Percentiles rank a stretch among this genome's conserved stretches.
Conservation (phyloP, 2,329 filamentous ascomycete species). For the Rhinocladiella similis region DNA sequence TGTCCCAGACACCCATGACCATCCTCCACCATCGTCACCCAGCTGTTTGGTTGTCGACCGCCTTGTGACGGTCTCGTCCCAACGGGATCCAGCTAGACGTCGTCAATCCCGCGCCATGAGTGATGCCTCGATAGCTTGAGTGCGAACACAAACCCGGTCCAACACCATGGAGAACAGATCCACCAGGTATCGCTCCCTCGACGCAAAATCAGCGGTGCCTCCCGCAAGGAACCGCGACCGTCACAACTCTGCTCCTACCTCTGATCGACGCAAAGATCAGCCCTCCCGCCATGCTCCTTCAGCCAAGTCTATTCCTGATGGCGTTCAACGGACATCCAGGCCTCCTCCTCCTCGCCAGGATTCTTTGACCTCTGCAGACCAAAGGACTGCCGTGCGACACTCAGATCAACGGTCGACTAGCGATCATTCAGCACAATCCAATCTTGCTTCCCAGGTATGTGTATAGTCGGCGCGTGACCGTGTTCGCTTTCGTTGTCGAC, state of each 20-base stretch:
- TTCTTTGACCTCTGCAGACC: constrained; percentile 10
- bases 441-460: constrained; percentile 19
- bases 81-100: constrained; percentile 8
- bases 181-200: constrained; percentile 29
- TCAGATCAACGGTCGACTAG: constrained; percentile 6
- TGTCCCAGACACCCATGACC: constrained; percentile 22
- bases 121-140: background rate
- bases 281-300: constrained; percentile 22
- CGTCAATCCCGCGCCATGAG: constrained; percentile 13
- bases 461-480: background rate
- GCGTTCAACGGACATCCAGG: constrained; percentile 21
- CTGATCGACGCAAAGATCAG: constrained; percentile 23
- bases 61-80: background rate
- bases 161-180: constrained; percentile 28
- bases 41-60: constrained; percentile 3
- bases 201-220: constrained; percentile 19
- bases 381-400: constrained; percentile 5
- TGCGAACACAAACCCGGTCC: background rate
- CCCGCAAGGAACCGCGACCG: constrained; percentile 25
- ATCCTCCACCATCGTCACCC: constrained; percentile 5
- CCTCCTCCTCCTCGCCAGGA: constrained; percentile 19
- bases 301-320: constrained; percentile 18
- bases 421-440: constrained; percentile 9
- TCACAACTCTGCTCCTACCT: constrained; percentile 27
- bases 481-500: background rate